Evolutionary conservation across 306 rosid genomes (phyloP).

Genomic region (Lathyrus oleraceus): DNA sequence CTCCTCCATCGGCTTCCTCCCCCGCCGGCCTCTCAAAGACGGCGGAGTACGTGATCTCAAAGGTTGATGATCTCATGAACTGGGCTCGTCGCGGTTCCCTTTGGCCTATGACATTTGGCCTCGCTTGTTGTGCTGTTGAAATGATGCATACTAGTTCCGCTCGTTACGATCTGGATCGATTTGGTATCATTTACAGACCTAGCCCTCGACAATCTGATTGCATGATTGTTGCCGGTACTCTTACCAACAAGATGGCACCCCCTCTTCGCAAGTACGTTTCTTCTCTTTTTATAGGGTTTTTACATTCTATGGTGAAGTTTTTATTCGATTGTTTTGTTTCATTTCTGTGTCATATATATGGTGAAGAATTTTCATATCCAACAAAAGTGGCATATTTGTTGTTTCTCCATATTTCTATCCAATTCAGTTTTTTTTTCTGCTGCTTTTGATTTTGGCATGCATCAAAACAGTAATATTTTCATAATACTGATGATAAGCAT

Average conservation of each 20-base stretch:
- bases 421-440: too few relatives aligned
- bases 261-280: conserved; percentile 84
- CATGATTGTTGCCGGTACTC: conserved; percentile 98
- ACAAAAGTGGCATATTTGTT: too few relatives aligned
- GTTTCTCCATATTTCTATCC: too few relatives aligned
- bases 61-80: conserved; percentile 90
- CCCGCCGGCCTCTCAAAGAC: conserved; percentile 76
- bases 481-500: too few relatives aligned
- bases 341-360: background rate
- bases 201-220: conserved; percentile 97
- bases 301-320: too few relatives aligned
- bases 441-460: too few relatives aligned
- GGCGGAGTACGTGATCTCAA: conserved; percentile 86
- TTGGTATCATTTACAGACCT: conserved; percentile 92
- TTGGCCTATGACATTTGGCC: conserved; percentile 99
- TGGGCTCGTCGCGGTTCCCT: conserved; percentile 96
- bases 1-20: conserved; percentile 62
- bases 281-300: conserved; percentile 35
- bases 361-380: background rate
- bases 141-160: conserved; percentile 99
- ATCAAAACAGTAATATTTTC: too few relatives aligned
- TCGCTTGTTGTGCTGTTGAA: conserved; percentile 99
- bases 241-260: conserved; percentile 99
- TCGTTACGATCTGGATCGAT: conserved; percentile 93
- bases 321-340: background rate